Percentiles rank a stretch among this genome's conserved stretches.
Evolutionary conservation across 2,329 filamentous ascomycete species (phyloP).

Genomic region (Cryphonectria carpinicola): DNA sequence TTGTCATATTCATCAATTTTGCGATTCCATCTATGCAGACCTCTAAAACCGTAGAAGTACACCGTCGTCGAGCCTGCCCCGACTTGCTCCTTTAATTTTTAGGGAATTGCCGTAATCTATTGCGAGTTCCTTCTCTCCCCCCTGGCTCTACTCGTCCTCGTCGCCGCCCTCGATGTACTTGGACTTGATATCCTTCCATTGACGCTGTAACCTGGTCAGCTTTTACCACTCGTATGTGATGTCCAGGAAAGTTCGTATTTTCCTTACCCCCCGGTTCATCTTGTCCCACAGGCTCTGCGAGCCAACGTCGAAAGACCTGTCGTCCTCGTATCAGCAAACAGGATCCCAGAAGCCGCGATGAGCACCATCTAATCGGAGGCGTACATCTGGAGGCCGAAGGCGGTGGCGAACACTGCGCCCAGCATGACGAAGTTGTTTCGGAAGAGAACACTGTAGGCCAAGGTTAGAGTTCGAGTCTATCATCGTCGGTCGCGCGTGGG

Average conservation of each 20-base stretch:
- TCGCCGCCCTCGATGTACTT: slow-evolving; percentile 77
- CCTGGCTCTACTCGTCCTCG: slow-evolving; percentile 54
- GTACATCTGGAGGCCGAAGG: slow-evolving; percentile 94
- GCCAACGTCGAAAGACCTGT: slow-evolving; percentile 78
- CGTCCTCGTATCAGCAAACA: slow-evolving; percentile 13
- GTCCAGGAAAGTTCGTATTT: slow-evolving; percentile 49
- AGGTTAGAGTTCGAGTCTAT: slow-evolving; percentile 15
- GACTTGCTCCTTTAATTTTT: neutral
- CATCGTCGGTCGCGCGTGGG: neutral
- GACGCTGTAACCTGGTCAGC: slow-evolving; percentile 66
- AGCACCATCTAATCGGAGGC: slow-evolving; percentile 41
- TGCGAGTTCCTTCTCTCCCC: neutral
- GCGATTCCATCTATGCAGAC: slow-evolving; percentile 25
- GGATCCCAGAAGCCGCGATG: slow-evolving; percentile 1
- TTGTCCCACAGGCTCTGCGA: slow-evolving; percentile 90
- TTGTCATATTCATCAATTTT: slow-evolving; percentile 19
- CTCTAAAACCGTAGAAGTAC: slow-evolving; percentile 28
- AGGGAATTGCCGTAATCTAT: neutral
- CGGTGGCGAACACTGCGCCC: slow-evolving; percentile 79
- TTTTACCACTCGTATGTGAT: slow-evolving; percentile 43
- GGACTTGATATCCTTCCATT: slow-evolving; percentile 99
- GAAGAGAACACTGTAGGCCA: slow-evolving; percentile 71
- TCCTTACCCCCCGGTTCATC: slow-evolving; percentile 72
- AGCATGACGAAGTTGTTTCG: slow-evolving; percentile 88
- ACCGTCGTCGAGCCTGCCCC: slow-evolving; percentile 9